These are phyloP conservation scores for Oehlia diaphana DNA, from an alignment of 192 early-diverging fungal genomes.

Conservation along the genomic window DNA sequence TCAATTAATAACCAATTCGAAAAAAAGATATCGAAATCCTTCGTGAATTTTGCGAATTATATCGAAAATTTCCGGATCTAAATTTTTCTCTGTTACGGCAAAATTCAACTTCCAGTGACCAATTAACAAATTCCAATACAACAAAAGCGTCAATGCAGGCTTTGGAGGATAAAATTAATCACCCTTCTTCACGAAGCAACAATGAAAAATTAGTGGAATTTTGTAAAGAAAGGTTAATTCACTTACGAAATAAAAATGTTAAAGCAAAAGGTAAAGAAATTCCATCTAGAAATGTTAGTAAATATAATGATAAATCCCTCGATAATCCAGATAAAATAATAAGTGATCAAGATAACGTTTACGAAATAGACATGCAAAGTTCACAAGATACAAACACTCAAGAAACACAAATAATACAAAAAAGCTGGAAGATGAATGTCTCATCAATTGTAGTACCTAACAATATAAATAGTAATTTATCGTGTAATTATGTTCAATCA, in stretches of 20 bases:
- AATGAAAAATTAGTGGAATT: conserved; percentile 1
- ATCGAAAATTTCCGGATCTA: background rate
- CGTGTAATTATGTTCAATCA: background rate
- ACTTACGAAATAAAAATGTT: background rate
- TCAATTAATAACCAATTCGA: background rate
- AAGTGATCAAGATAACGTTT: background rate
- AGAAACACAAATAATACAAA: background rate
- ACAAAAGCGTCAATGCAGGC: conserved; percentile 2
- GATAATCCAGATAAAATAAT: background rate
- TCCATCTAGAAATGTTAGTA: background rate
- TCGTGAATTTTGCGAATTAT: background rate
- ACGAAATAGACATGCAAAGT: background rate
- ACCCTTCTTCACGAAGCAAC: conserved; percentile 3
- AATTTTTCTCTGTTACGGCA: background rate
- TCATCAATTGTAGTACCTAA: background rate
- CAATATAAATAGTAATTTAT: background rate
- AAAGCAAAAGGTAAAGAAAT: background rate
- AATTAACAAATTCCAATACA: background rate
- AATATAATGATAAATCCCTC: background rate
- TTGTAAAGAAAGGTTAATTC: background rate
- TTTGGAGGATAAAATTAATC: background rate
- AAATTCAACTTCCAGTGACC: background rate
- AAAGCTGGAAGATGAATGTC: background rate
- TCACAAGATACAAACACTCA: background rate
- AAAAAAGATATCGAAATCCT: conserved; percentile 13